Evolutionary conservation across 345 rosid genomes (phyloP).

Genomic region (Sonneratia alba): DNA sequence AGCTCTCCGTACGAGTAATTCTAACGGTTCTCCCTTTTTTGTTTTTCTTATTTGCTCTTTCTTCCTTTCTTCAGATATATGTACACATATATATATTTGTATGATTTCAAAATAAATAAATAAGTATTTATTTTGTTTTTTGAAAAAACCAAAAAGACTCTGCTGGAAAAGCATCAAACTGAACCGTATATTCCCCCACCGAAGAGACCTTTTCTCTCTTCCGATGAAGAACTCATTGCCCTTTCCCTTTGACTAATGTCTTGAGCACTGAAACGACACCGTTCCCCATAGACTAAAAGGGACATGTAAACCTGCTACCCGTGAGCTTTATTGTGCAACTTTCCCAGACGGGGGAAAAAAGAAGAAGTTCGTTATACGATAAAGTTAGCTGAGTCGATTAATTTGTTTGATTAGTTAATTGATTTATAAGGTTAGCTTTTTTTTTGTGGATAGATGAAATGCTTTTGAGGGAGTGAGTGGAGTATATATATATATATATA

Average conservation of each 20-base stretch:
- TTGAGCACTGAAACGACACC: neutral
- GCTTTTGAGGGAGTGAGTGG: constrained; percentile 27
- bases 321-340: constrained; percentile 7
- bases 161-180: constrained; percentile 21
- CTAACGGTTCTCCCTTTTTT: neutral
- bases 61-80: neutral
- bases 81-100: neutral
- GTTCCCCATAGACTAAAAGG: neutral
- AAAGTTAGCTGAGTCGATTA: constrained; percentile 5
- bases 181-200: constrained; percentile 56
- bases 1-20: constrained; percentile 1
- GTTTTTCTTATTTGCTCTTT: neutral
- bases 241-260: neutral
- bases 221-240: constrained; percentile 24
- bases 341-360: constrained; percentile 8
- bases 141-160: neutral
- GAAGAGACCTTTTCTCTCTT: constrained; percentile 35
- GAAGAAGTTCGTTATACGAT: neutral
- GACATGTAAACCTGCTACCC: neutral
- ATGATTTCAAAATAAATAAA: neutral
- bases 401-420: constrained; percentile 1
- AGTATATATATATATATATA: constrained; percentile 4
- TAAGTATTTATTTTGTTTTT: neutral
- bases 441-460: constrained; percentile 10
- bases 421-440: constrained; percentile 14